phyloP scores from a whole-genome alignment of 2,329 filamentous ascomycete genomes.

The Aspergillus brunneoviolaceus region DNA sequence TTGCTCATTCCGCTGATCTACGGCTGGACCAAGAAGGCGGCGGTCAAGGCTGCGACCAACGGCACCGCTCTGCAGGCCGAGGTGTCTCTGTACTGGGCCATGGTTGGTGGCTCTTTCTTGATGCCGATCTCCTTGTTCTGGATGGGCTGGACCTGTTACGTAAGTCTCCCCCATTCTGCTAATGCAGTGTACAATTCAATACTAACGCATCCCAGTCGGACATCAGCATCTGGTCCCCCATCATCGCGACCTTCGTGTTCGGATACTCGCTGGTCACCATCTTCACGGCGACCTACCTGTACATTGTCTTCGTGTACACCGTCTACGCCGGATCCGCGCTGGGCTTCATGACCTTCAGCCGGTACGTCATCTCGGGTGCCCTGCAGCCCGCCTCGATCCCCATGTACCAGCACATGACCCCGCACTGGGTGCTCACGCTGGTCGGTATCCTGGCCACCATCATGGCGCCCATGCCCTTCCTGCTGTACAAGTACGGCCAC shows the following conservation, averaged over 20 bases:
- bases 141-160: slow-evolving; percentile 5
- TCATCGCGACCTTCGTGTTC: neutral
- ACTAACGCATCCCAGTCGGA: neutral
- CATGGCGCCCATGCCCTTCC: slow-evolving; percentile 1
- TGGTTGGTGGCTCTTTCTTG: neutral
- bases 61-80: neutral
- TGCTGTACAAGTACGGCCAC: neutral
- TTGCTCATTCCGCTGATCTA: slow-evolving; percentile 1
- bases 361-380: neutral
- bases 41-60: neutral
- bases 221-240: slow-evolving; percentile 5
- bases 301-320: slow-evolving; percentile 2
- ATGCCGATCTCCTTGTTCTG: slow-evolving; percentile 4
- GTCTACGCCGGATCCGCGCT: slow-evolving; percentile 3
- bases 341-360: slow-evolving; percentile 1
- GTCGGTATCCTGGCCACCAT: slow-evolving; percentile 2
- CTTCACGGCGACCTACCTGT: slow-evolving; percentile 2
- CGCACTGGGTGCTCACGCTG: slow-evolving; percentile 5
- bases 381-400: neutral
- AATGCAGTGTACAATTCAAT: neutral
- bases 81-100: slow-evolving; percentile 1
- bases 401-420: slow-evolving; percentile 5
- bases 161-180: neutral
- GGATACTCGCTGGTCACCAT: slow-evolving; percentile 5
- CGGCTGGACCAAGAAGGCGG: slow-evolving; percentile 3